Base-by-base conservation (phyloP, 192 early-diverging fungal species). In the Phycomyces blakesleeanus region DNA sequence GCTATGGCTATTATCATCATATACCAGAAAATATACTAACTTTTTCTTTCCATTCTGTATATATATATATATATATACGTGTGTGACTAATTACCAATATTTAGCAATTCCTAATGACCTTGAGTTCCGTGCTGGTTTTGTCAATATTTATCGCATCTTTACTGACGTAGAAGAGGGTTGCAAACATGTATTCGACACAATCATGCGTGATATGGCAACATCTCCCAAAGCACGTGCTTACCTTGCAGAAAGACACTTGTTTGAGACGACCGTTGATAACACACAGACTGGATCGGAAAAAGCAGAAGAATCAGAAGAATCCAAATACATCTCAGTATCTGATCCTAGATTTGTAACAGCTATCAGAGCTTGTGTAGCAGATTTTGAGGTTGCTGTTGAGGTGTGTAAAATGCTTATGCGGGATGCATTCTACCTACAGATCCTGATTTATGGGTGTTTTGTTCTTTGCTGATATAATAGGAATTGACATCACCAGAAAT, bases 81-180 rank as follows among this genome's bases (percentile, higher is more conserved):
- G n/a, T n/a, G n/a, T n/a, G n/a, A n/a, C n/a, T n/a, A n/a, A 29
- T 65, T 27, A 5, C 18, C 22, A 7, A 16, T 54, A 37, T 18
- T 12, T 47, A 82, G 77, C 83, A 8, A 85, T 92, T 50, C 88
- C 92, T 3, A 59, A 75, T 27, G 83, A 90, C 51, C 76, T 95
- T 34, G 60, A 74, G 0, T 95, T 98, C 77, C 85, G 93, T 22
- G 74, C 83, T 15, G 74, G 80, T 61, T 91, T 95, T 67, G 54
- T 90, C 20, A 77, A 85, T 15, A 75, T 95, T 18, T 86, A 81
- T 57, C 55, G 65, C 18, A 57, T 78, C 38, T 91, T 89, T 50
- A 59, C 74, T 40, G 81, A 82, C 51, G 71, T 81, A 16, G 75
- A 69, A 1, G 60, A 55, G 6, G 81, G 74, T 3, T 57, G 74